Conservation (phyloP, 192 early-diverging fungal genomes). For the Diversispora eburnea region DNA sequence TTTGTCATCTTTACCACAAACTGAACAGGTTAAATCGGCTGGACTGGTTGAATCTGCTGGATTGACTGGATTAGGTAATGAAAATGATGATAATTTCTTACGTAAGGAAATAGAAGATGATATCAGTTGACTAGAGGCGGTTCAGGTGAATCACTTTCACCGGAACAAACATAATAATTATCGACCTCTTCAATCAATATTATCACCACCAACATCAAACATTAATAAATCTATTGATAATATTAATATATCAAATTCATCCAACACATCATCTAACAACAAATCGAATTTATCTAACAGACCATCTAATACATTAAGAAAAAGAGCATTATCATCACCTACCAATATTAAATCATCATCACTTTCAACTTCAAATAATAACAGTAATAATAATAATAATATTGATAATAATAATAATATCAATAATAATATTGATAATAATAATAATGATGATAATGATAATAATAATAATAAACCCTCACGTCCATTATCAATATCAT, state of each 20-base stretch:
- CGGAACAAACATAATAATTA: not conserved
- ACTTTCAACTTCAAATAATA: not conserved
- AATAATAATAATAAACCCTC: no score
- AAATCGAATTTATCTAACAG: no score
- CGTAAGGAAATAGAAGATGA: not conserved
- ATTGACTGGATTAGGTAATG: not conserved
- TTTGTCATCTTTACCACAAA: no score
- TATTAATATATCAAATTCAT: no score
- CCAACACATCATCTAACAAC: no score
- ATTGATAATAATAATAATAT: no score
- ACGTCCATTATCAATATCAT: not conserved
- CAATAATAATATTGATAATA: no score
- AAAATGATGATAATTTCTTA: not conserved
- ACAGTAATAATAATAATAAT: no score
- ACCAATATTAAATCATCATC: not conserved
- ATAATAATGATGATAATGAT: no score
- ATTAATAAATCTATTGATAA: no score
- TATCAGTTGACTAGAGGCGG: slow-evolving; percentile 23
- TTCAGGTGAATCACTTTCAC: slow-evolving; percentile 7
- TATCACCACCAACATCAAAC: not conserved
- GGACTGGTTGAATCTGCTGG: not conserved
- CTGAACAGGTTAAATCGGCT: not conserved
- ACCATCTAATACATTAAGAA: no score
- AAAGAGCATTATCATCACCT: slow-evolving; percentile 6
- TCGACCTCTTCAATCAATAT: not conserved